Evolutionary conservation across 2,329 filamentous ascomycete genomes (phyloP), one percentile per base, ranked within the genome.

Genomic region (Ceratocystis papillata): DNA sequence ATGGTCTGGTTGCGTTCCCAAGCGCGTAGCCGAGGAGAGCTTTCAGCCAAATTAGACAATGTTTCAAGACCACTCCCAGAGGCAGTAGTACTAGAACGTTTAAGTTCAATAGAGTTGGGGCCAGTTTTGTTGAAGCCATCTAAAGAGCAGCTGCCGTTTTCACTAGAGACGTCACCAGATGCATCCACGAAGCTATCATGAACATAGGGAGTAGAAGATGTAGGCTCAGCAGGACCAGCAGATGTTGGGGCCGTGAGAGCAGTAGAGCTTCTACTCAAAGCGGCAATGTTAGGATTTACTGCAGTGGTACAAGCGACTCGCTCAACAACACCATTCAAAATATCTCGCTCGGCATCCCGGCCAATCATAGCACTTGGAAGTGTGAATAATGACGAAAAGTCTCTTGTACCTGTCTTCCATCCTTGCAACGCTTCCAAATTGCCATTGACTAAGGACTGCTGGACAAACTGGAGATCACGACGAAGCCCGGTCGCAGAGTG

Each of bases 321-420:
- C 69, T 95, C 87, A 62, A 96, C 89, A 45, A 94, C 82, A 70
- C 80, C 82, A 48, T 91, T 76, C 7, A 96, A 83, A 46, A 83
- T 82, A 60, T 86, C 79, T 53, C 84, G 85, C 73, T 96, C 90
- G 68, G 83, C 79, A 37, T 87, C 80, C 45, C 92, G 84, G 2
- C 93, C 93, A 69, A 96, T 88, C 80, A 95, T 90, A 67, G 81
- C 80, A 0, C 85, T 83, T 0, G 93, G 93, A 22, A 96, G 81
- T 70, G 91, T 88, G 76, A 96, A 96, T 73, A 95, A 94, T 3
- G 91, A 95, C 0, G 90, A 96, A 0, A 96, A 85, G 74, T 97
- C 93, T 67, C 86, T 89, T n/a, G 86, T 84, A 12, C 84, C 92
- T 68, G 95, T 86, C 69, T 83, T 80, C 79, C 90, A 95, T 48